Conservation (phyloP, 2,329 filamentous ascomycete species). For the Apiospora rasikravindrae region DNA sequence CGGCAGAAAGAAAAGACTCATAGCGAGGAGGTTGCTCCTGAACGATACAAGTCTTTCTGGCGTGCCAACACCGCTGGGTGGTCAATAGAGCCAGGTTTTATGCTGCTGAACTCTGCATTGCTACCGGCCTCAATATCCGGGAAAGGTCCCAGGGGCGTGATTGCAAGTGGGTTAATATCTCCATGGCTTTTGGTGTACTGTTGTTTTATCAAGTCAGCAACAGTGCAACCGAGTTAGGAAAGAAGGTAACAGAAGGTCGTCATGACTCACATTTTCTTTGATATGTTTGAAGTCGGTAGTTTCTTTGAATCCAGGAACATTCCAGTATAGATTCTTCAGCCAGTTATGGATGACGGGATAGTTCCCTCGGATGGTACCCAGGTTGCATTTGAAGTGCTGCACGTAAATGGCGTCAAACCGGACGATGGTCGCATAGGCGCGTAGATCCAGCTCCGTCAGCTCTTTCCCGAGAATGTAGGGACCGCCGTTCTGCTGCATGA, state of each 20-base stretch:
- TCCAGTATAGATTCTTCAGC: slow-evolving; percentile 65
- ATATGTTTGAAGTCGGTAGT: slow-evolving; percentile 71
- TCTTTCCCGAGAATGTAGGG: slow-evolving; percentile 61
- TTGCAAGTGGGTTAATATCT: slow-evolving; percentile 64
- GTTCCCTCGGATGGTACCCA: slow-evolving; percentile 63
- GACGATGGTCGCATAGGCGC: slow-evolving; percentile 62
- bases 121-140: slow-evolving; percentile 61
- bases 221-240: background rate
- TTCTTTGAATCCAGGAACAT: slow-evolving; percentile 57
- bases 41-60: slow-evolving; percentile 30
- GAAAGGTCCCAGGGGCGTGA: slow-evolving; percentile 67
- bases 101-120: slow-evolving; percentile 52
- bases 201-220: background rate
- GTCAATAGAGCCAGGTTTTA: slow-evolving; percentile 52
- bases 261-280: slow-evolving; percentile 60
- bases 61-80: slow-evolving; percentile 46
- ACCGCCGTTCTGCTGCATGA: slow-evolving; percentile 40
- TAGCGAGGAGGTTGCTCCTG: background rate
- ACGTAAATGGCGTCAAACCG: slow-evolving; percentile 67
- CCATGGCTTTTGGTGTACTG: slow-evolving; percentile 60
- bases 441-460: slow-evolving; percentile 65
- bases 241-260: background rate
- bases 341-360: slow-evolving; percentile 67
- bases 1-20: background rate
- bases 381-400: slow-evolving; percentile 71